Evolutionary conservation across 805 yeast genomes (phyloP), one percentile per base, ranked within the genome.

Genomic region (Metschnikowia corniflorae): DNA sequence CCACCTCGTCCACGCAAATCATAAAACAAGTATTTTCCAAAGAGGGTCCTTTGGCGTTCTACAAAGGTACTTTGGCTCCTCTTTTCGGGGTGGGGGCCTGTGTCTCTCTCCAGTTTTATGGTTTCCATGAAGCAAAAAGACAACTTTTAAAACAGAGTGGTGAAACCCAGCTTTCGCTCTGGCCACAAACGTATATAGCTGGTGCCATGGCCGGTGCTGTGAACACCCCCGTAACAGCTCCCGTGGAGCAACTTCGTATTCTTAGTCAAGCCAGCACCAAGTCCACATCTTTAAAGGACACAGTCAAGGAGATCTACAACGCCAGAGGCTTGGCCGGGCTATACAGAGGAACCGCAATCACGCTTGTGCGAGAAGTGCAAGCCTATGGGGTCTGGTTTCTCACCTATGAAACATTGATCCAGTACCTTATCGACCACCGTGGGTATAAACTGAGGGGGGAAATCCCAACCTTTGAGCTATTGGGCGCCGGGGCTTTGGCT

Each of bases 341-440:
- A 4, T 78, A 66, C 47, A 59, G 86, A 37, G 86, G 86, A 0
- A 58, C 64, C 13, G 47, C 61, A 3, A 70, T 80, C 39, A 80
- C 86, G 0, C 48, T 75, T 1, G 29, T 74, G 9, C 62, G 86
- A 40, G 86, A 80, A 49, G 59, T 72, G n/a, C 86, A 80, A 55
- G 85, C 86, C 0, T 81, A 82, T 50, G 88, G 88, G 6, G 75
- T 79, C 12, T 81, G 88, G 88, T 81, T 81, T 48, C 58, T 78
- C 40, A 67, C 85, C 1, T 81, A 77, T 51, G 88, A 81, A 53
- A 65, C 59, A 30, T 58, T 80, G 37, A 74, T 81, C 50, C 61
- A 60, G 30, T 51, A 52, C 34, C 60, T 71, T 16, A 58, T 62
- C 25, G 47, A 55, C 9, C 40, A 44, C 5, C 60, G 63, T 25